Conservation (phyloP, 495 filamentous ascomycete species). For the Peziza echinospora region DNA sequence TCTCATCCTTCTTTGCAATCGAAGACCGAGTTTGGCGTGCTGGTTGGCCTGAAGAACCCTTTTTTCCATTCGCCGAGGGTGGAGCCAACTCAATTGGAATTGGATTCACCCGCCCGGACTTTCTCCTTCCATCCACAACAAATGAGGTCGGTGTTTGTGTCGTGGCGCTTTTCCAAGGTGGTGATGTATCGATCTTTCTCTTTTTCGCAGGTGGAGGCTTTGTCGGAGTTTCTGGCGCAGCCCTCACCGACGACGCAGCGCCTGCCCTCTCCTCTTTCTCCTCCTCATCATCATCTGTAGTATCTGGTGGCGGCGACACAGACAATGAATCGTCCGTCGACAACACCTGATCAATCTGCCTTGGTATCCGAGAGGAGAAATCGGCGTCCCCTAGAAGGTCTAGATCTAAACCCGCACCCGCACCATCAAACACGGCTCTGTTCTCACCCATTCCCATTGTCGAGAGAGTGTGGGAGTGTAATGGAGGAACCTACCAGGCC, state of each 20-base stretch:
- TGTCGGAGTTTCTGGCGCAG: constrained; percentile 17
- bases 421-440: too few species aligned
- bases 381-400: too few species aligned
- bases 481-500: too few species aligned
- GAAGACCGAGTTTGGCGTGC: constrained; percentile 30
- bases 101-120: constrained; percentile 63
- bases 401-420: too few species aligned
- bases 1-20: constrained; percentile 9
- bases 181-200: constrained; percentile 46
- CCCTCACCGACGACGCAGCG: too few species aligned
- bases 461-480: too few species aligned
- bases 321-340: too few species aligned
- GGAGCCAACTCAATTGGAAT: constrained; percentile 49
- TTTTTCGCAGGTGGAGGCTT: constrained; percentile 35
- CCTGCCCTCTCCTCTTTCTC: background rate
- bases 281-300: background rate
- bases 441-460: too few species aligned
- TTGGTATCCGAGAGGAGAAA: too few species aligned
- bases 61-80: constrained; percentile 34
- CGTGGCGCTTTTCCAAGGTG: constrained; percentile 81
- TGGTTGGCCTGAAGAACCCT: constrained; percentile 1
- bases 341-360: background rate
- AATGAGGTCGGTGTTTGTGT: constrained; percentile 77
- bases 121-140: constrained; percentile 57
- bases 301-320: too few species aligned